Evolutionary conservation across 2,329 filamentous ascomycete species (phyloP).

Genomic region (Calonectria honghensis): DNA sequence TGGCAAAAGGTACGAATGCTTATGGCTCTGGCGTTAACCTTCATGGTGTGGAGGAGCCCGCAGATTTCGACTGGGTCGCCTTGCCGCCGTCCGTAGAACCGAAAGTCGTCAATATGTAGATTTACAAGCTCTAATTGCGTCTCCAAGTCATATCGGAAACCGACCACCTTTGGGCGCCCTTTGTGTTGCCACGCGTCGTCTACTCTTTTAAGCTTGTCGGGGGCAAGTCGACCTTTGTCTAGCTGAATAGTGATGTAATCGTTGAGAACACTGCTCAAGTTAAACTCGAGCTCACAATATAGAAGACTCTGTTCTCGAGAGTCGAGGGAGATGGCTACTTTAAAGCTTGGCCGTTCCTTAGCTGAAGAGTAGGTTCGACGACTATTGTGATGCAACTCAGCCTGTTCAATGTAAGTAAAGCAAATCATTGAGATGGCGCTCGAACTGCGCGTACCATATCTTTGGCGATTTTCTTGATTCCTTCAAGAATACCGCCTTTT

Average conservation of each 20-base stretch:
- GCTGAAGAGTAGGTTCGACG: conserved; percentile 58
- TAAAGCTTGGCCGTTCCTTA: conserved; percentile 56
- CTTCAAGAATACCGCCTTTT: conserved; percentile 65
- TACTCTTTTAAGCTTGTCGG: conserved; percentile 70
- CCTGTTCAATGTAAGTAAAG: conserved; percentile 51
- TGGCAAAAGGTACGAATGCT: conserved; percentile 74
- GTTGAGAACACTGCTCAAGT: conserved; percentile 70
- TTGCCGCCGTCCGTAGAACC: conserved; percentile 71
- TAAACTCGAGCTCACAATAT: conserved; percentile 76
- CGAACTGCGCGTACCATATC: conserved; percentile 67
- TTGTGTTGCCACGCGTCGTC: conserved; percentile 71
- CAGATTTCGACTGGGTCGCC: conserved; percentile 65
- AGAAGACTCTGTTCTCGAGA: conserved; percentile 75
- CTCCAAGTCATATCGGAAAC: conserved; percentile 76
- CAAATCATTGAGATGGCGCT: not conserved
- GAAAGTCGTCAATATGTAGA: conserved; percentile 71
- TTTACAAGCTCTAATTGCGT: conserved; percentile 74
- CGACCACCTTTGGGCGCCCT: conserved; percentile 72
- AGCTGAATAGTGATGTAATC: conserved; percentile 72
- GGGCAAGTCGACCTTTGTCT: conserved; percentile 72
- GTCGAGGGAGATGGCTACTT: conserved; percentile 70
- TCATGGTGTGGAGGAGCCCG: conserved; percentile 71
- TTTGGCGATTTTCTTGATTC: conserved; percentile 72
- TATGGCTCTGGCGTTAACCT: conserved; percentile 71
- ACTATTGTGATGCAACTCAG: conserved; percentile 61